Evolutionary conservation across 495 filamentous ascomycete species (phyloP), one percentile per base, ranked within the genome.

Genomic region (Xylaria curta): DNA sequence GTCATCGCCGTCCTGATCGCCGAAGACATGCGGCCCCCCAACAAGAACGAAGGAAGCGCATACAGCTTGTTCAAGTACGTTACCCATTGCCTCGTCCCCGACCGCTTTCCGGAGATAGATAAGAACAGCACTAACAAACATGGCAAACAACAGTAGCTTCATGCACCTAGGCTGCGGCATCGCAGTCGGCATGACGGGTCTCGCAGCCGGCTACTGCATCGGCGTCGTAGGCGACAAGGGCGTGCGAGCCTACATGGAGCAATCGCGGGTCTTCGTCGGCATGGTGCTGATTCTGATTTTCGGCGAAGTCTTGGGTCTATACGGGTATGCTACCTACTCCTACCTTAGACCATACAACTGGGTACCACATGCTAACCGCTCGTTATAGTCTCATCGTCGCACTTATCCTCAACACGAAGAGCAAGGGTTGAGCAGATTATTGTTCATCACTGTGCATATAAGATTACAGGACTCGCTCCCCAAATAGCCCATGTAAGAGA

Each of bases 261-360:
- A 99, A 82, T 95, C 91, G 26, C 89, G 95, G 65, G 90, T 99
- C 56, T 99, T 97, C 76, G 96, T 99, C 46, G 96, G 96, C 81
- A 97, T 98, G 96, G 95, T 99, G 69, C 81, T 99, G 76, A 98
- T 99, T 72, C 87, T 99, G 74, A 99, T 99, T 89, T 99, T 99
- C 79, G 95, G 93, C 61, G 96, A 99, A 86, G 96, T 99, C 26
- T 81, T 99, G 74, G 96, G 96, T 75, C 90, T 99, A 51, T 99
- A 99, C 78, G 97, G 97, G 92, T 97, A 88, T 31, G 92, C 86
- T n/a, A n/a, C n/a, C n/a, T n/a, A n/a, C n/a, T n/a, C n/a, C n/a
- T n/a, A n/a, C n/a, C n/a, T n/a, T n/a, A n/a, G n/a, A n/a, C n/a
- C n/a, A n/a, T 71, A 17, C 56, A 6, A 61, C 38, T 15, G 9